phyloP scores from a whole-genome alignment of 768 basidiomycete genomes.

The Termitomyces sp. region DNA sequence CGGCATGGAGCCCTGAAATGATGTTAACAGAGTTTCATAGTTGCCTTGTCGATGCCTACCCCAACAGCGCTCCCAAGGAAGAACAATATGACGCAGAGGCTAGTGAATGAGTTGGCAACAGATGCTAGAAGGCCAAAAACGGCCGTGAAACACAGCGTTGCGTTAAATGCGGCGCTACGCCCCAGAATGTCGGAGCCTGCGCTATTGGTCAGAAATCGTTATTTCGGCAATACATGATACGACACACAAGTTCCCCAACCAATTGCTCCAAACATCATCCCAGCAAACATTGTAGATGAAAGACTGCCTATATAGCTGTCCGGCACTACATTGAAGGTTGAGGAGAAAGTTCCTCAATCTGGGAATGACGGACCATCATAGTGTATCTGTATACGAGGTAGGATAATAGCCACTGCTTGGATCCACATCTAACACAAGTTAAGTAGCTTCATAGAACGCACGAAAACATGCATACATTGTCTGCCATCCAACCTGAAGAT shows the following conservation, averaged over 20 bases:
- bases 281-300: slow-evolving; percentile 86
- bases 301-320: slow-evolving; percentile 77
- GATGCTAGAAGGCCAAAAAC: slow-evolving; percentile 84
- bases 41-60: slow-evolving; percentile 44
- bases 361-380: slow-evolving; percentile 53
- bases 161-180: slow-evolving; percentile 87
- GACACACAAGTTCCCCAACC: slow-evolving; percentile 87
- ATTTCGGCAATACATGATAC: not conserved
- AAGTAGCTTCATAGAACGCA: slow-evolving; percentile 14
- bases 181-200: slow-evolving; percentile 85
- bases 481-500: slow-evolving; percentile 81
- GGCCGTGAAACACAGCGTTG: slow-evolving; percentile 86
- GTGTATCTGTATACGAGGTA: slow-evolving; percentile 95
- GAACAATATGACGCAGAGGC: slow-evolving; percentile 78
- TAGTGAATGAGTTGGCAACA: slow-evolving; percentile 62
- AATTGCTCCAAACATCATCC: slow-evolving; percentile 96
- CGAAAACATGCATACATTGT: slow-evolving; percentile 57
- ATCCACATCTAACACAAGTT: slow-evolving; percentile 79
- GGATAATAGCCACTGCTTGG: slow-evolving; percentile 85
- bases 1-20: slow-evolving; percentile 82
- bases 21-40: not conserved
- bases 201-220: not conserved
- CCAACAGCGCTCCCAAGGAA: slow-evolving; percentile 92
- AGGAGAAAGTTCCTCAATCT: not conserved
- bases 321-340: slow-evolving; percentile 42